Conservation (phyloP, 768 basidiomycete species). For the Pleurotus djamor region DNA sequence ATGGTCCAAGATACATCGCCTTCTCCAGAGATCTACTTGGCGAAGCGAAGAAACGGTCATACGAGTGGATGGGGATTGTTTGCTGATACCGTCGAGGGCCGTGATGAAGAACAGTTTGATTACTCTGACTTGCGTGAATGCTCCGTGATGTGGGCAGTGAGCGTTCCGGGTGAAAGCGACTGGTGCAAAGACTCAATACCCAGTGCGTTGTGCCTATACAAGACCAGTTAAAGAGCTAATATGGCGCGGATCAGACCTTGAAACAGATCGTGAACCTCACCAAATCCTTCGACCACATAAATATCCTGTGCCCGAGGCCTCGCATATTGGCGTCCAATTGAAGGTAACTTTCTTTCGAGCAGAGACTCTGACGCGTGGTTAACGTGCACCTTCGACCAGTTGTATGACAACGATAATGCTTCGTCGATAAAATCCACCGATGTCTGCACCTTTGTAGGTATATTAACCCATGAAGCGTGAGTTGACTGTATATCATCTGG, state of each 20-base stretch:
- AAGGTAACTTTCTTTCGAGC: conserved; percentile 44
- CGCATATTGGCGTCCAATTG: conserved; percentile 70
- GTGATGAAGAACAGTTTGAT: conserved; percentile 32
- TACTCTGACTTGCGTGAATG: conserved; percentile 59
- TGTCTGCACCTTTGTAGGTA: conserved; percentile 68
- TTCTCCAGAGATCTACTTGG: conserved; percentile 72
- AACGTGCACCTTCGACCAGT: conserved; percentile 29
- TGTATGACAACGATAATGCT: conserved; percentile 49
- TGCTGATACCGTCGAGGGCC: conserved; percentile 20
- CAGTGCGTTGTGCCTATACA: too few species aligned
- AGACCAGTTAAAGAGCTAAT: too few species aligned
- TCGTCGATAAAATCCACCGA: conserved; percentile 60
- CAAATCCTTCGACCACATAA: conserved; percentile 43
- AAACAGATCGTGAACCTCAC: conserved; percentile 12
- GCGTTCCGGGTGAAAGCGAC: conserved; percentile 62
- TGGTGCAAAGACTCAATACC: conserved; percentile 43
- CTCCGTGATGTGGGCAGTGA: conserved; percentile 69
- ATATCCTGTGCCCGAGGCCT: conserved; percentile 49
- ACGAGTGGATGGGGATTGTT: conserved; percentile 79
- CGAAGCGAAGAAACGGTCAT: conserved; percentile 32
- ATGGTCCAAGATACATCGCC: conserved; percentile 85
- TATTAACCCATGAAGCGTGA: conserved; percentile 65
- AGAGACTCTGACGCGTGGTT: background rate
- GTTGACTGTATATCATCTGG: conserved; percentile 15
- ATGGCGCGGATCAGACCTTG: background rate